Base-by-base conservation (phyloP, 768 basidiomycete species). In the Auricularia heimuer region DNA sequence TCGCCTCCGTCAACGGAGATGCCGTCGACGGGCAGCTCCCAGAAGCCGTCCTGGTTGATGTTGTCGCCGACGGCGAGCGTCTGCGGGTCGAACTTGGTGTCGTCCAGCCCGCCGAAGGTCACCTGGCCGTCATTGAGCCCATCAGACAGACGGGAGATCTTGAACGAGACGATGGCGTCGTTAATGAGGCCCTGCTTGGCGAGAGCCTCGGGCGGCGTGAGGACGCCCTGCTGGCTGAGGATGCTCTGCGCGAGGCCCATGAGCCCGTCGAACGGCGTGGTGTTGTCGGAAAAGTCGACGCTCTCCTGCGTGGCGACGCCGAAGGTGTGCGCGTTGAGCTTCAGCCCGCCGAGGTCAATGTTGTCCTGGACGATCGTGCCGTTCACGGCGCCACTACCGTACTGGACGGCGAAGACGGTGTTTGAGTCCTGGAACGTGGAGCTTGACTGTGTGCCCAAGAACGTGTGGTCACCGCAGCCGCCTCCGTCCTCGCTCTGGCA, bases 31-130 rank as follows among this genome's bases (percentile, higher is more conserved):
- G 75, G 76, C 16, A 79, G 86, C 78, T 92, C 89, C 93, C 92
- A 94, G 79, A 93, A 94, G 45, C 91, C 90, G 33, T 79, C 67
- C 4, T 67, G 58, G 74, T 83, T 90, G 72, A 89, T 83, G 69
- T 90, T 92, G 63, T 74, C 69, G 62, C 92, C 64, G 0, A 82
- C 84, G 54, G 82, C 78, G 44, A 90, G 78, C 2, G 89, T 86
- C 18, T 70, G 66, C 4, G 79, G 64, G 68, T 86, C 81, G 72
- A 91, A 90, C 75, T 92, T 91, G 67, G 82, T 77, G 8, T 76
- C 12, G 74, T 94, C 89, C 39, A 92, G 80, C 12, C 82, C 87
- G 39, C 92, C 92, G 67, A 94, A 89, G 7, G 91, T 91, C 65
- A 94, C 81, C 75, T 91, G 82, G 62, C 92, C 92, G 68, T 92